phyloP scores from a whole-genome alignment of 768 basidiomycete species.

The Clitopilus passeckerianus region DNA sequence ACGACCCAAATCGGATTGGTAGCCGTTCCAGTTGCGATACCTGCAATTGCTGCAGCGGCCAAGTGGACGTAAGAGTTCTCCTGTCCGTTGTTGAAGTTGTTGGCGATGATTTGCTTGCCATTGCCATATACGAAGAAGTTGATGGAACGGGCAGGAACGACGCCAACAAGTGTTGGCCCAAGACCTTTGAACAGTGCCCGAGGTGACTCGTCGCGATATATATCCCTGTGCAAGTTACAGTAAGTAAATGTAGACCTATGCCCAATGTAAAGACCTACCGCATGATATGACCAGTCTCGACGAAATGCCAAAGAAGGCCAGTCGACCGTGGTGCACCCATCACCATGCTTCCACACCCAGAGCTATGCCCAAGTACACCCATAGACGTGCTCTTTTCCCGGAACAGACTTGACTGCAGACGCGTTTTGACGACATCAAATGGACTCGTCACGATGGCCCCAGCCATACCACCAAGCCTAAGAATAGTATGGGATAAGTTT shows the following conservation, averaged over 20 bases:
- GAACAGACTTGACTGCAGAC: slow-evolving; percentile 89
- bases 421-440: slow-evolving; percentile 97
- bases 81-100: slow-evolving; percentile 69
- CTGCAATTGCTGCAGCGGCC: slow-evolving; percentile 78
- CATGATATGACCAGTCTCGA: slow-evolving; percentile 89
- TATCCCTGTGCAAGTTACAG: slow-evolving; percentile 49
- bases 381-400: slow-evolving; percentile 33
- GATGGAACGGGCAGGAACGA: slow-evolving; percentile 93
- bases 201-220: slow-evolving; percentile 84
- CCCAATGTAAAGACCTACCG: slow-evolving; percentile 42
- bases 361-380: slow-evolving; percentile 28
- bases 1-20: slow-evolving; percentile 99
- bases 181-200: slow-evolving; percentile 92
- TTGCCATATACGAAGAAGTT: slow-evolving; percentile 98
- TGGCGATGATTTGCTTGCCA: slow-evolving; percentile 87
- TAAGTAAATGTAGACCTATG: neutral
- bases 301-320: slow-evolving; percentile 85
- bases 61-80: slow-evolving; percentile 90
- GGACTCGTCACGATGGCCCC: slow-evolving; percentile 96
- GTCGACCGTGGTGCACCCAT: slow-evolving; percentile 33
- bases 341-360: slow-evolving; percentile 24
- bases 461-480: slow-evolving; percentile 93
- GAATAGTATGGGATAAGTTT: neutral
- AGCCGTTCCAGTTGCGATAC: slow-evolving; percentile 79
- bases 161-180: slow-evolving; percentile 91